Conservation (phyloP, 305 asterid species). For the Fraxinus angustifolia region DNA sequence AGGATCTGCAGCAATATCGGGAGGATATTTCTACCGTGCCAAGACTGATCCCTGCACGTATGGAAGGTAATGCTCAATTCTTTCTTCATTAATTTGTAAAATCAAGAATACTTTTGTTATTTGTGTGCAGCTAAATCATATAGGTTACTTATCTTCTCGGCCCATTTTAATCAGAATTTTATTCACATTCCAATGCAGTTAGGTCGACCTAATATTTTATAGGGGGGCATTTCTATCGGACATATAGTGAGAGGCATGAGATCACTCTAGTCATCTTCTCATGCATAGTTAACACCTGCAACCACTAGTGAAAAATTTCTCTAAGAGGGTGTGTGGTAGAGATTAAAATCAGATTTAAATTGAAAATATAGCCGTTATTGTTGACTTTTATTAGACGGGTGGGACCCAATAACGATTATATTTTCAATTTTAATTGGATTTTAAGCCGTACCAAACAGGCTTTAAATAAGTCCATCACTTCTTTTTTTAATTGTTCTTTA, state of each 20-base stretch:
- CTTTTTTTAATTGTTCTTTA: background rate
- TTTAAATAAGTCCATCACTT: background rate
- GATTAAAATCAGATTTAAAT: too few species aligned
- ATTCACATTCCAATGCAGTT: background rate
- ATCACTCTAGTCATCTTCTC: background rate
- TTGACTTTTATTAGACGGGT: too few species aligned
- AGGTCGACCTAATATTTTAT: background rate
- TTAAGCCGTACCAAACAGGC: too few species aligned
- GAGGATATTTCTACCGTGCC: constrained; percentile 80
- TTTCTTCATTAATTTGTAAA: constrained; percentile 4
- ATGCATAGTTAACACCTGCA: background rate
- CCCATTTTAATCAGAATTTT: background rate
- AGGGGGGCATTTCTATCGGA: background rate
- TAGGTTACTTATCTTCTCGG: background rate
- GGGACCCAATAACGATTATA: too few species aligned
- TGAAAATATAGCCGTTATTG: too few species aligned
- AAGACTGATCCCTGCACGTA: constrained; percentile 78
- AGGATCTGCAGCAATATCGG: constrained; percentile 95
- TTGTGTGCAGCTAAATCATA: constrained; percentile 8
- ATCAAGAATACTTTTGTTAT: background rate
- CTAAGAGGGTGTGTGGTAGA: too few species aligned
- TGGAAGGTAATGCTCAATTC: constrained; percentile 61
- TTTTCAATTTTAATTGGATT: too few species aligned
- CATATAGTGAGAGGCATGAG: background rate
- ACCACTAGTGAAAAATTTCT: background rate